Base-by-base conservation (phyloP, 2,329 filamentous ascomycete species). In the Calonectria pauciramosa region DNA sequence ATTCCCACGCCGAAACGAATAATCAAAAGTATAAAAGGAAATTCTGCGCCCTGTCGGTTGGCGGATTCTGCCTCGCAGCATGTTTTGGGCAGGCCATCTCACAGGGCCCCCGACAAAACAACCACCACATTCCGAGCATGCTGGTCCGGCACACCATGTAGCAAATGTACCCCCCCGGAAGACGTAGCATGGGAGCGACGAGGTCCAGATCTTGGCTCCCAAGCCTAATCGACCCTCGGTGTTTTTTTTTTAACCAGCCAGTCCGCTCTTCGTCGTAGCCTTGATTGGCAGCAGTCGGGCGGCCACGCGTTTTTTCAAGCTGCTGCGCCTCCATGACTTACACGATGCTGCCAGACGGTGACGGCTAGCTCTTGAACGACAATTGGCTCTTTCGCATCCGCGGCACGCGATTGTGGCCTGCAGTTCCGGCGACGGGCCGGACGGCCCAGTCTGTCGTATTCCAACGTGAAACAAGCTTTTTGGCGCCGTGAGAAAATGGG, bases 261-360 rank as follows among this genome's bases (percentile, higher is more conserved):
- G 23, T 28, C 36, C 28, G 7, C 30, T n/a, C 8, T 13, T 16
- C 8, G 54, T 59, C 23, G 2, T 14, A 8, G 28, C 44, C 23
- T 32, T 23, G 32, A 51, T 51, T 59, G 51, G 67, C 11, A 36
- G 7, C 23, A 32, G 13, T 13, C 23, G 10, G 51, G 36, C 28
- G 34, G 23, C 63, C 28, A 38, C 56, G 68, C 68, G 59, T 70
- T 28, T 70, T 54, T 30, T 30, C 36, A 54, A 59, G 23, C 30
- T 64, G 47, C 68, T 70, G 68, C 68, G 68, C 68, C 68, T 64
- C 68, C 68, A 70, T 36, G 44, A 54, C 32, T 70, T 54, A 70
- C 68, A 70, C 59, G 59, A 14, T 51, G 38, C 30, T 63, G 14
- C 30, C 54, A 34, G 38, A 67, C 13, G 3, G 47, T 36, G 30